Evolutionary conservation across 2,329 filamentous ascomycete species (phyloP), one percentile per base, ranked within the genome.

Genomic region (Gliomastix tumulicola): DNA sequence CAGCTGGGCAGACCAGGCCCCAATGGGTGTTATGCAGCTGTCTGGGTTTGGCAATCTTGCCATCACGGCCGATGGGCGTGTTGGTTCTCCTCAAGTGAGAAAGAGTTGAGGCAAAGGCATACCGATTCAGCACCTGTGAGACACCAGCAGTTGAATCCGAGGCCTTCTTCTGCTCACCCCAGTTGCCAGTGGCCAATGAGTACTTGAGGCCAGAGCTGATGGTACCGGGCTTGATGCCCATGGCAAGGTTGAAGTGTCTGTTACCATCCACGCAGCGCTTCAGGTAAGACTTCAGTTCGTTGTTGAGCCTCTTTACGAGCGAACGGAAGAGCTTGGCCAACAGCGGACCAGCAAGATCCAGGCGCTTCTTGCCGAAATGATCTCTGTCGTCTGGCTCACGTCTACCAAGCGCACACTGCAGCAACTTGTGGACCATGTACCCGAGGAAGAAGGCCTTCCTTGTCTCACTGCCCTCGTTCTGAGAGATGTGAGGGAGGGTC

Each of bases 151-250:
- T 97, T 2, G 89, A 87, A 49, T 84, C 90, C 50, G 86, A 85
- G 16, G 92, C 89, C 69, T 97, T 98, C 75, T 97, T 98, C 68
- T 98, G 92, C 48, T 98, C 92, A 54, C 92, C 94, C 94, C 92
- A 98, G 64, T 98, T 98, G 47, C 92, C 92, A 12, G 92, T 98
- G 19, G 92, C 90, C 43, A 98, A 71, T 36, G 92, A 96, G 63
- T 98, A 98, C 57, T 96, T 95, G 47, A 98, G 66, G 34, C 90
- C 92, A 55, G 92, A 94, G 16, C 89, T 94, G 47, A 98, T 74
- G 16, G 92, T 95, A 44, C 81, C 84, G 17, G 84, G 82, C 67
- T 96, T 97, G 53, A 97, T 84, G 48, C 88, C 92, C 40, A 95
- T 76, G 12, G 86, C 86, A 30, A 97, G 68, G 46, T 92, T 92